Evolutionary conservation across 2,329 filamentous ascomycete species (phyloP), one percentile per base, ranked within the genome.

Genomic region (Ampelomyces quisqualis): DNA sequence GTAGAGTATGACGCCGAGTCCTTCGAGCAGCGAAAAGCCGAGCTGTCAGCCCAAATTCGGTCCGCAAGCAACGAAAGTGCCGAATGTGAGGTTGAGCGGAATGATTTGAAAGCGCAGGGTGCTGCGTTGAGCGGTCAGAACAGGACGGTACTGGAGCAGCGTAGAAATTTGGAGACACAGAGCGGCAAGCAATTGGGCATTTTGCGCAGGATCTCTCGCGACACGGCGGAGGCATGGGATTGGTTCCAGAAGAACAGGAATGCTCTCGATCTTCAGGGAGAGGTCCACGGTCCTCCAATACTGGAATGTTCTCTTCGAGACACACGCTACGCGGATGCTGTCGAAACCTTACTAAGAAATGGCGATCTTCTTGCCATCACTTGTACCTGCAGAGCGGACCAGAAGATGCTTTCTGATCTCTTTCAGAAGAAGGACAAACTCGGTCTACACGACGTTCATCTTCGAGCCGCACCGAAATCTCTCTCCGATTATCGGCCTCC

Each of bases 281-380:
- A 85, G 43, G 83, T 96, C 4, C 89, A 86, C 60, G 89, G 87
- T 0, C 90, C 90, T 5, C 83, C 90, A 0, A 80, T 93, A 58
- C 73, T 95, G 21, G 85, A 79, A 43, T 95, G 90, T 67, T 86
- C 85, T 0, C 73, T 95, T 38, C 90, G 84, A 53, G 81, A 95
- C 53, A 76, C 81, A 23, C 77, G 73, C 38, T 88, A 86, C 63
- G 79, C 79, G 8, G 70, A 79, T 53, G 75, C 74, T 9, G 64
- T 87, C 7, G 85, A 88, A 62, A 73, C 75, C 3, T 59, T 80
- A 8, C 62, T 88, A 8, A 45, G 73, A 21, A 63, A 56, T 28
- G 74, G 65, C 22, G 81, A 85, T 42, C 72, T 80, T 27, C 60
- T 77, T 14, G 70, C 78, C 1, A 80, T 98, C 58, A 95, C 89